Conservation (phyloP, 192 early-diverging fungal genomes). For the Coemansia guatemalensis region DNA sequence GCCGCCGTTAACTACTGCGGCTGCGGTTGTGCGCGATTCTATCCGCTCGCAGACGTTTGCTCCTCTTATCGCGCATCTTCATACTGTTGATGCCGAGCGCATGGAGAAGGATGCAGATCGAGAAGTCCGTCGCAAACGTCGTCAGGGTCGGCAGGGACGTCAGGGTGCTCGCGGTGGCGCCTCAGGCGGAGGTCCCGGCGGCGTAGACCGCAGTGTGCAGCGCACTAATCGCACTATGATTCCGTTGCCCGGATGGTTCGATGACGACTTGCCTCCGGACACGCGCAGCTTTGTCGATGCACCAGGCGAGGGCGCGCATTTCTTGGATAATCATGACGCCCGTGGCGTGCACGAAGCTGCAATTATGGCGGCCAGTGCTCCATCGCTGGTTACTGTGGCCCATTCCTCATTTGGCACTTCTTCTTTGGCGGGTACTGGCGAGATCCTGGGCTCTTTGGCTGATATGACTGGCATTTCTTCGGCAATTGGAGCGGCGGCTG, state of each 20-base stretch:
- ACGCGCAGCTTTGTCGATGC: slow-evolving; percentile 44
- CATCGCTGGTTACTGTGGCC: no score
- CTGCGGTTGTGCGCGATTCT: slow-evolving; percentile 52
- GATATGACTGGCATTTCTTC: no score
- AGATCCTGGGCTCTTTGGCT: no score
- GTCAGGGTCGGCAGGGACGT: slow-evolving; percentile 61
- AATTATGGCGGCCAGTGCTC: slow-evolving; percentile 6
- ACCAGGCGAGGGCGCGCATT: slow-evolving; percentile 50
- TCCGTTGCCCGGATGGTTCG: slow-evolving; percentile 44
- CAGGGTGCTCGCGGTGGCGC: slow-evolving; percentile 1
- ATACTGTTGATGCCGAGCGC: slow-evolving; percentile 73
- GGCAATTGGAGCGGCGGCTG: background rate
- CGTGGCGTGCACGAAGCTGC: slow-evolving; percentile 36
- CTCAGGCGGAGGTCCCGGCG: background rate
- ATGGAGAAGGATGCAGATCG: slow-evolving; percentile 82
- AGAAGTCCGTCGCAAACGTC: slow-evolving; percentile 79
- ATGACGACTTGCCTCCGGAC: slow-evolving; percentile 45
- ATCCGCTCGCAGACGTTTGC: slow-evolving; percentile 57
- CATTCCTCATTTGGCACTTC: no score
- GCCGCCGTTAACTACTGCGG: slow-evolving; percentile 55
- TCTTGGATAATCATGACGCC: slow-evolving; percentile 42
- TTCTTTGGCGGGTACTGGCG: no score
- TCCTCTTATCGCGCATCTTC: slow-evolving; percentile 65
- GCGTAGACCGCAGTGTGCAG: slow-evolving; percentile 38
- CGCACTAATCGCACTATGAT: slow-evolving; percentile 49